Evolutionary conservation across 2,329 filamentous ascomycete species (phyloP), one percentile per base, ranked within the genome.

Genomic region (Ophiostoma sp.): DNA sequence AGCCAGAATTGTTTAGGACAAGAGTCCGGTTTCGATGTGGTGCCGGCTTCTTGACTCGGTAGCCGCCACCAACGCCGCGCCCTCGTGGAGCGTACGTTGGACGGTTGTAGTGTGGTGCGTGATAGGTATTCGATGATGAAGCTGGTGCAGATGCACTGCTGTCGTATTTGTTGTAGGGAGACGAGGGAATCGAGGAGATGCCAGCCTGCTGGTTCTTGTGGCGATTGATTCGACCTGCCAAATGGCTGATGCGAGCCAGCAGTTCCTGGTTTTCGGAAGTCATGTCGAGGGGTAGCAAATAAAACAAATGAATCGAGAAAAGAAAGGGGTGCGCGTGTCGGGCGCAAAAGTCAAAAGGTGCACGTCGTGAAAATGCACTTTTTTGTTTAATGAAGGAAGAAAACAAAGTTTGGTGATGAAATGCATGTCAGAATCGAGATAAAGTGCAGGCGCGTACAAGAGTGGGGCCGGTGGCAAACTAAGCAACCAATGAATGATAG

Each of bases 141-240:
- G 42, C 42, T 17, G 50, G 25, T 55, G 50, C 50, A 1, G 25
- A 11, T 45, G 79, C 78, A 48, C 78, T 78, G 45, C 50, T 45
- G 31, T 74, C 55, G 74, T 71, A 52, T 75, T 76, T 63, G 78
- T 71, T n/a, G 78, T 70, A 22, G 8, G 72, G 33, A 4, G 74
- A 69, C 6, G 66, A 69, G 3, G 76, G 75, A 1, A 72, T 39
- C 15, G 82, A 75, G n/a, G 77, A 79, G 50, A 82, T 74, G 55
- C 83, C 84, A 45, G 84, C 80, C 76, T 88, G 86, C 75, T 91
- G 87, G 76, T 88, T 92, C 81, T 93, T 94, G 83, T 93, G 91
- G 70, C 90, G 89, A 80, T 94, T 94, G 80, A 96, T 95, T 82
- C 93, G 91, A 77, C 92, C 84, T 73, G 87, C 85, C 70, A 88